Base-by-base conservation (phyloP, 2,329 filamentous ascomycete genomes). In the Blastomyces gilchristii region DNA sequence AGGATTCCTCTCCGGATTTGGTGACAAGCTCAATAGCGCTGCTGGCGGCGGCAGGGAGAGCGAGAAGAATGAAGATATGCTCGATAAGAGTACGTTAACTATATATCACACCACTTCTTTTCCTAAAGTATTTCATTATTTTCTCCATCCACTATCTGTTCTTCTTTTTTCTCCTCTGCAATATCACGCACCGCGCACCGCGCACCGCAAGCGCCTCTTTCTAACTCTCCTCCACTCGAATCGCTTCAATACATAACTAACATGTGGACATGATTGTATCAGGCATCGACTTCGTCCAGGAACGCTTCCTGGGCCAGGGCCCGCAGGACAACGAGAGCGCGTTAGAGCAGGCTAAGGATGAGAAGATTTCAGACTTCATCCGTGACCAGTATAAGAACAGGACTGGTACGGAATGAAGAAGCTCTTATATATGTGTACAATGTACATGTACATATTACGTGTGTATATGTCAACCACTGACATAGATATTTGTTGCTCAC, bases 11-110 rank as follows among this genome's bases (percentile, higher is more conserved):
- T 79, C 82, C 65, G 85, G 86, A 65, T 73, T 91, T 67, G 82
- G 85, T 72, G 82, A 87, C 77, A 90, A 89, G 79, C 61, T 92
- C 64, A 90, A 93, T 79, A 73, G 76, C 63, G 80, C 86, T 67
- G 87, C 87, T 25, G 90, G 90, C 45, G 90, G 90, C 61, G 90
- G 90, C 47, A 76, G 76, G 43, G 79, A 89, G 75, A 85, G 87
- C 72, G 90, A 93, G 82, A 87, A 90, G 83, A 88, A 91, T 69
- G 89, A 94, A 75, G 89, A 93, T 71, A 77, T 75, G n/a, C 83
- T 94, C 61, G 90, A 94, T 78, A 94, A 94, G 79, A 87, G 89
- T 90, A 73, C 65, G 37, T 41, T 31, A 6, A 16, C 4, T 54
- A 41, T 12, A 41, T 31, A 7, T n/a, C 22, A 2, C 22, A 12